phyloP scores from a whole-genome alignment of 164 flowering plant species.

The Tetrastigma voinierianum region DNA sequence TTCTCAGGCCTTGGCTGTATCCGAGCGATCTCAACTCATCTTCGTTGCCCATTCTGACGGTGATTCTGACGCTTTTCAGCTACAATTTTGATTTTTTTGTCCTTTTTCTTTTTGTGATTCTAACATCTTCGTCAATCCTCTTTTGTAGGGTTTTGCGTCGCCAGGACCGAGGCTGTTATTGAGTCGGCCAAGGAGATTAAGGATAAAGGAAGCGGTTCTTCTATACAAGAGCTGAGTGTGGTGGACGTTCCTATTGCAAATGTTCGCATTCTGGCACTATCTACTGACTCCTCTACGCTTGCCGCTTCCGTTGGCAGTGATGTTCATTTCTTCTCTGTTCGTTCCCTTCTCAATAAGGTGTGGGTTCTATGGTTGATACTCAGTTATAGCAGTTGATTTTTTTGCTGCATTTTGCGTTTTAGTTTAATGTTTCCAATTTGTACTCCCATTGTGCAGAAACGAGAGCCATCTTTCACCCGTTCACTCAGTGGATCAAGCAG shows the following conservation, averaged over 20 bases:
- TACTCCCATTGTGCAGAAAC: constrained; percentile 38
- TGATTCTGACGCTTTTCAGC: constrained; percentile 9
- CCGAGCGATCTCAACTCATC: constrained; percentile 42
- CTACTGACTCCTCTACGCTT: constrained; percentile 54
- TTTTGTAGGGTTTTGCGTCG: constrained; percentile 71
- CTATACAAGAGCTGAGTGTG: constrained; percentile 56
- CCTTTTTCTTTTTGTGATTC: neutral
- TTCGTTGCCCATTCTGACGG: constrained; percentile 72
- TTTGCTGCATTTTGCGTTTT: neutral
- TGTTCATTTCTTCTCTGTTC: constrained; percentile 49
- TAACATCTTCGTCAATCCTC: neutral
- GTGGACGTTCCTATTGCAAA: constrained; percentile 61
- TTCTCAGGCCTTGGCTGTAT: no score
- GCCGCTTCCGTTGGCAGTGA: constrained; percentile 51
- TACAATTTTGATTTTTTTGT: neutral
- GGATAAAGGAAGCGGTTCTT: constrained; percentile 32
- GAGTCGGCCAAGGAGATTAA: constrained; percentile 53
- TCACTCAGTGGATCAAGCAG: constrained; percentile 42
- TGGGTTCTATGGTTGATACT: neutral
- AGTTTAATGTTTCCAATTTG: neutral
- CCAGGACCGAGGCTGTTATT: constrained; percentile 64
- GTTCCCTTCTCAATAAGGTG: constrained; percentile 73
- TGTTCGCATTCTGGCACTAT: constrained; percentile 58
- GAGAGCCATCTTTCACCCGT: constrained; percentile 48
- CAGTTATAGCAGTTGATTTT: neutral